Evolutionary conservation across 768 basidiomycete genomes (phyloP).

Genomic region (Lepiota venenata): DNA sequence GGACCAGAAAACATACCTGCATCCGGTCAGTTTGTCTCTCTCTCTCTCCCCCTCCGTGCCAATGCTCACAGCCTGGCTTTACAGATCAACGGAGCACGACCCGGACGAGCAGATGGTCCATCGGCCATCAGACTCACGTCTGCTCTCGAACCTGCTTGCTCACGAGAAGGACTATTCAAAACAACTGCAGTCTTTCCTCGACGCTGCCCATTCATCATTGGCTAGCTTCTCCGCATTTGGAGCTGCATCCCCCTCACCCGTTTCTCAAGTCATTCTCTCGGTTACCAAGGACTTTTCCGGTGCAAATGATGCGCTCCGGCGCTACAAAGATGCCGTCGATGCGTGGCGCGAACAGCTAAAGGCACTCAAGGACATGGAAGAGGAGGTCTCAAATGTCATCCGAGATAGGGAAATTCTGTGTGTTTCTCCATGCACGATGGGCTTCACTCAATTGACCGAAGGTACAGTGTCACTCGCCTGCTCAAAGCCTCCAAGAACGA

Average conservation of each 20-base stretch:
- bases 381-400: slow-evolving; percentile 66
- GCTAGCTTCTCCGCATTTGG: slow-evolving; percentile 73
- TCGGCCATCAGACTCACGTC: slow-evolving; percentile 67
- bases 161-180: slow-evolving; percentile 73
- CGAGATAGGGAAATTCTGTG: slow-evolving; percentile 82
- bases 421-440: slow-evolving; percentile 23
- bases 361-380: slow-evolving; percentile 62
- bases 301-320: slow-evolving; percentile 65
- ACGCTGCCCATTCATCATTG: slow-evolving; percentile 55
- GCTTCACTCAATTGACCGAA: neutral
- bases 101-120: slow-evolving; percentile 54
- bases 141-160: slow-evolving; percentile 62
- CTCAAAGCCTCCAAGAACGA: slow-evolving; percentile 70
- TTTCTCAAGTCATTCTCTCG: slow-evolving; percentile 50
- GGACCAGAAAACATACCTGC: neutral
- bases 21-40: neutral
- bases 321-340: slow-evolving; percentile 60
- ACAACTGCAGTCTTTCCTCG: slow-evolving; percentile 53
- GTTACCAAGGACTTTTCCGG: slow-evolving; percentile 57
- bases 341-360: slow-evolving; percentile 61
- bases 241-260: slow-evolving; percentile 54
- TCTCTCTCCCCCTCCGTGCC: neutral
- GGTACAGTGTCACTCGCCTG: slow-evolving; percentile 65
- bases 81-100: neutral
- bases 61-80: slow-evolving; percentile 2